Base-by-base conservation (phyloP, 2,329 filamentous ascomycete species). In the Fusarium circinatum region DNA sequence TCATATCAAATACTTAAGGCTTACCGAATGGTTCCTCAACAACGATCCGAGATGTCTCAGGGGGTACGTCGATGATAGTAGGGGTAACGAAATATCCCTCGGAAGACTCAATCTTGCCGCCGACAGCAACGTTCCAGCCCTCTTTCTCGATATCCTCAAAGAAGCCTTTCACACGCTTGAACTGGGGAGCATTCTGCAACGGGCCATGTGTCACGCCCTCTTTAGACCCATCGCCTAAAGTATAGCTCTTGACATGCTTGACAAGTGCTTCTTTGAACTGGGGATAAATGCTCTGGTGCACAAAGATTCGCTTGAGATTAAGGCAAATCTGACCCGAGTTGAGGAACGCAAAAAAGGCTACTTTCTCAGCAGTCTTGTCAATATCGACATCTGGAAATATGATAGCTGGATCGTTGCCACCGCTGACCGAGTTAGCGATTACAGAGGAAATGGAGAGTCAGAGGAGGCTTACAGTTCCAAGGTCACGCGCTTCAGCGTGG, bases 111-210 rank as follows among this genome's bases (percentile, higher is more conserved):
- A 70, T 64, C 28, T 67, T 68, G 6, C 75, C 76, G 8, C 81
- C 81, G 1, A 78, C 66, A 1, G 85, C 86, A n/a, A 88, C 81
- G n/a, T 85, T 82, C 86, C 70, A 78, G 0, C 75, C 74, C 9
- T 77, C 70, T 7, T 84, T 83, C 75, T 86, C 84, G 62, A 87
- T 88, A 57, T 90, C 88, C 14, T 84, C 83, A 55, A 92, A 85
- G 66, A 80, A 74, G 0, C 65, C 73, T 62, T 76, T 78, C 22
- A 80, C 77, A 2, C 91, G 86, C 14, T 91, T 87, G 76, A 86
- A 93, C 79, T 93, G 91, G 85, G 89, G 87, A 72, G 85, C 81
- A 80, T 93, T 93, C 68, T 91, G 89, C 7, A 93, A 80, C 0
- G 91, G 91, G 3, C 89, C 88, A 62, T 90, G 85, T 41, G 88